Base-by-base conservation (phyloP, 2,329 filamentous ascomycete genomes). In the Sporothrix mexicana region DNA sequence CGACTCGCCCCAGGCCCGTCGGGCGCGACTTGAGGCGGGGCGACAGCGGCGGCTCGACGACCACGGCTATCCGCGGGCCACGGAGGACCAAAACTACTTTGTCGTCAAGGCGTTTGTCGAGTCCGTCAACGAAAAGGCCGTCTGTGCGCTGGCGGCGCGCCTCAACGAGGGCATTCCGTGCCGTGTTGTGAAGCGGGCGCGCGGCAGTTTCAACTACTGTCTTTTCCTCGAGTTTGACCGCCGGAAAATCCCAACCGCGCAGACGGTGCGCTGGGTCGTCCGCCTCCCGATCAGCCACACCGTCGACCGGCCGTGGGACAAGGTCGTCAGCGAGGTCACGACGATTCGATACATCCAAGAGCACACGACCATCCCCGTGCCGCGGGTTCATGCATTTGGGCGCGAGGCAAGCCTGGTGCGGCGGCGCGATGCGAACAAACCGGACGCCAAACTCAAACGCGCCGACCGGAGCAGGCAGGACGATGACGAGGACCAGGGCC, bases 261-360 rank as follows among this genome's bases (percentile, higher is more conserved):
- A 71, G 9, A 69, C 74, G 30, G 30, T 36, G 30, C 30, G 30
- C 30, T 78, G 76, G 77, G 72, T 79, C 68, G 76, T 79, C 4
- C 75, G 77, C 43, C 43, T 79, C 30, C 78, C 77, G 0, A 76
- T 79, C 9, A 74, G 77, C 43, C 75, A 77, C 1, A 59, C 70
- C 51, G 53, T 78, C 10, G 51, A 73, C 1, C 72, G 77, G 69
- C 70, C 75, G 10, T 79, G 76, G 78, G 72, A 74, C 41, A 79
- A 79, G 73, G 57, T 79, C 23, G 62, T 75, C 30, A 79, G 76
- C 55, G 77, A 79, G 70, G 77, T 78, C 20, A 57, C 76, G 9
- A 79, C 77, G 1, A 73, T 78, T 3, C 73, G 74, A 1, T 64
- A 64, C 36, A 13, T 64, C n/a, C 15, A 64, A 43, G 64, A 67